These are phyloP conservation scores for Intubia oerlemansii DNA, from an alignment of 2,329 filamentous ascomycete genomes.

Conservation along the genomic window DNA sequence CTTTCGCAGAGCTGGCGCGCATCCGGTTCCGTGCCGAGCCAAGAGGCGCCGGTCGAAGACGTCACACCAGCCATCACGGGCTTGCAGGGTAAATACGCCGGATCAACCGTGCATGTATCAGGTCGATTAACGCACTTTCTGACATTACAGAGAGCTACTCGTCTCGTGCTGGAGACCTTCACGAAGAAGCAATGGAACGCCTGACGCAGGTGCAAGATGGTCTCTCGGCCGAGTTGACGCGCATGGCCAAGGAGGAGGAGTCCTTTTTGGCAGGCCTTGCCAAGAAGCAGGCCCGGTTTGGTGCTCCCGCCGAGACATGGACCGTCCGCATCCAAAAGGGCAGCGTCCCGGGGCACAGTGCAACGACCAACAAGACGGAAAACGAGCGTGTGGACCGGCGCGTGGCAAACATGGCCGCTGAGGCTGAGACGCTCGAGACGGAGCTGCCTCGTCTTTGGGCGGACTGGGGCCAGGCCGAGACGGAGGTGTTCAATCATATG, in stretches of 20 bases:
- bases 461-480: no score
- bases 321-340: conserved; percentile 5
- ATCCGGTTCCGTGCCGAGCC: no score
- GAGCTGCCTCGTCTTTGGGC: conserved; percentile 8
- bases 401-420: conserved; percentile 3
- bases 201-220: conserved; percentile 1
- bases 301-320: conserved; percentile 4
- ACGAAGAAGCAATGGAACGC: conserved; percentile 4
- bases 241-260: conserved; percentile 2
- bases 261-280: conserved; percentile 1
- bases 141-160: conserved; percentile 6
- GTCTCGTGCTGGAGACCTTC: conserved; percentile 4
- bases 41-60: no score
- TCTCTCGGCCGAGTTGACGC: conserved; percentile 4
- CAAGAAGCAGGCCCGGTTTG: conserved; percentile 1
- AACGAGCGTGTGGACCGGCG: conserved; percentile 6
- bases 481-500: no score
- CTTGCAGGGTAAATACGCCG: no score
- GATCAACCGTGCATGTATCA: no score
- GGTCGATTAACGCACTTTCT: no score
- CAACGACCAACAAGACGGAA: conserved; percentile 1
- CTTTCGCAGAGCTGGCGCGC: no score
- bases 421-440: conserved; percentile 4
- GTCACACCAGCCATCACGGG: no score
- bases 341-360: no score